These are phyloP conservation scores for Penium margaritaceum DNA, from an alignment of 139 green algal genomes.

Conservation along the genomic window DNA sequence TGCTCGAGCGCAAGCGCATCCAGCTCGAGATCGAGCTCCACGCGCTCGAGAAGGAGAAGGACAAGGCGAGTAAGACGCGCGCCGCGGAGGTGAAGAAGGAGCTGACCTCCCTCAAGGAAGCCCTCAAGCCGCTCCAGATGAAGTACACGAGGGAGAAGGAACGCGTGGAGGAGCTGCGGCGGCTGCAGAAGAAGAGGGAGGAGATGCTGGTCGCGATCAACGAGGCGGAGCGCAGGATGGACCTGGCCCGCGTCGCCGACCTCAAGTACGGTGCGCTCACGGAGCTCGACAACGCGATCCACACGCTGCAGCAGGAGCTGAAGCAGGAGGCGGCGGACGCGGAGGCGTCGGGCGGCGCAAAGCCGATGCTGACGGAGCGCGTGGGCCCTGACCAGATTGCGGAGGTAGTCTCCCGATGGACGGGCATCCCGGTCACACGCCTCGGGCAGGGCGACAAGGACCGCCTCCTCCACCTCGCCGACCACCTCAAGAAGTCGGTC, in stretches of 20 bases:
- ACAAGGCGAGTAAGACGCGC: slow-evolving; percentile 57
- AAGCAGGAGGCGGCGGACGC: background rate
- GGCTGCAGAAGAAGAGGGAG: slow-evolving; percentile 54
- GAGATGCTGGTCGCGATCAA: slow-evolving; percentile 56
- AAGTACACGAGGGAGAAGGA: slow-evolving; percentile 68
- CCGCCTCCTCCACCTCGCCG: slow-evolving; percentile 42
- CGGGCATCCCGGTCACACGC: slow-evolving; percentile 71
- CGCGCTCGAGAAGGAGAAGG: slow-evolving; percentile 82
- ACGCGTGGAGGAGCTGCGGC: slow-evolving; percentile 63
- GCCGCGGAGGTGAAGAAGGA: slow-evolving; percentile 61
- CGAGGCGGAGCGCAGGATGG: slow-evolving; percentile 64
- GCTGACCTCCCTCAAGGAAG: slow-evolving; percentile 65
- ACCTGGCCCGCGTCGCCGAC: slow-evolving; percentile 61
- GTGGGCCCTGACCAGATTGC: slow-evolving; percentile 63
- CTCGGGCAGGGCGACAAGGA: slow-evolving; percentile 53
- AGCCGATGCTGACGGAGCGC: slow-evolving; percentile 71
- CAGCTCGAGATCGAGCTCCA: slow-evolving; percentile 54
- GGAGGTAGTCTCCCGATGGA: slow-evolving; percentile 76
- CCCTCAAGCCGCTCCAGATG: slow-evolving; percentile 70
- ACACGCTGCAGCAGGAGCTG: slow-evolving; percentile 41
- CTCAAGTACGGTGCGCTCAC: slow-evolving; percentile 71
- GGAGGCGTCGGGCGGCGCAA: slow-evolving; percentile 14
- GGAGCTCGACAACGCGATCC: slow-evolving; percentile 70
- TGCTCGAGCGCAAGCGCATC: slow-evolving; percentile 62
- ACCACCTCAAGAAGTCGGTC: slow-evolving; percentile 69